These are phyloP conservation scores for Flaveria robusta DNA, from an alignment of 129 eudicot species.

Conservation along the genomic window DNA sequence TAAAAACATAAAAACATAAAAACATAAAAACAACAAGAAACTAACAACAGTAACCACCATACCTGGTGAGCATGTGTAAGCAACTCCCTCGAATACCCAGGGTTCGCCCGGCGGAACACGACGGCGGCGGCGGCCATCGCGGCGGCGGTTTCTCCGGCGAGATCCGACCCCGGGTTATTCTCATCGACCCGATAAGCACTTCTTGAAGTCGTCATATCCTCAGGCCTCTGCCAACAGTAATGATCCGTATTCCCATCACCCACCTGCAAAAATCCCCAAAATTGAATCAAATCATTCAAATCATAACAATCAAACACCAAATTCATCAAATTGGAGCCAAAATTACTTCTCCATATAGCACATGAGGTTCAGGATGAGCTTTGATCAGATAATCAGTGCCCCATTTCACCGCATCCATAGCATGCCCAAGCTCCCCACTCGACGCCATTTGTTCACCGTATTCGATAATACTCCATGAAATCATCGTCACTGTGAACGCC, in stretches of 20 bases:
- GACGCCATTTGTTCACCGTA: conserved; percentile 83
- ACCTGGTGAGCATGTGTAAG: conserved; percentile 92
- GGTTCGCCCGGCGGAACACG: conserved; percentile 71
- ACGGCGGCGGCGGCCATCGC: conserved; percentile 99
- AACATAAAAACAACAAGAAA: not conserved
- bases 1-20: not conserved
- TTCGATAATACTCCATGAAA: conserved; percentile 95
- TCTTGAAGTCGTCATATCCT: conserved; percentile 95
- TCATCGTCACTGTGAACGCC: conserved; percentile 97
- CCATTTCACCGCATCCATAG: conserved; percentile 94
- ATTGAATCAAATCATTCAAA: not conserved
- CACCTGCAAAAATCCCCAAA: conserved; percentile 48
- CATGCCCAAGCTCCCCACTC: conserved; percentile 78
- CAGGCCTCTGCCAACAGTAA: conserved; percentile 98
- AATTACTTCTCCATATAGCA: conserved; percentile 87
- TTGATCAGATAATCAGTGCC: conserved; percentile 94
- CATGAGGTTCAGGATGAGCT: conserved; percentile 91
- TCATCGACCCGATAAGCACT: conserved; percentile 84
- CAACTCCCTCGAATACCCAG: conserved; percentile 64
- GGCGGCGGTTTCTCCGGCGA: conserved; percentile 99
- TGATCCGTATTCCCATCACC: conserved; percentile 99
- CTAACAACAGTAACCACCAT: not conserved
- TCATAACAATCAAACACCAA: not conserved
- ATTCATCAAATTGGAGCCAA: not conserved
- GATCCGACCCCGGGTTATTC: conserved; percentile 88